These are phyloP conservation scores for Gossypium trilobum DNA, from an alignment of 441 rosid species.

Conservation along the genomic window DNA sequence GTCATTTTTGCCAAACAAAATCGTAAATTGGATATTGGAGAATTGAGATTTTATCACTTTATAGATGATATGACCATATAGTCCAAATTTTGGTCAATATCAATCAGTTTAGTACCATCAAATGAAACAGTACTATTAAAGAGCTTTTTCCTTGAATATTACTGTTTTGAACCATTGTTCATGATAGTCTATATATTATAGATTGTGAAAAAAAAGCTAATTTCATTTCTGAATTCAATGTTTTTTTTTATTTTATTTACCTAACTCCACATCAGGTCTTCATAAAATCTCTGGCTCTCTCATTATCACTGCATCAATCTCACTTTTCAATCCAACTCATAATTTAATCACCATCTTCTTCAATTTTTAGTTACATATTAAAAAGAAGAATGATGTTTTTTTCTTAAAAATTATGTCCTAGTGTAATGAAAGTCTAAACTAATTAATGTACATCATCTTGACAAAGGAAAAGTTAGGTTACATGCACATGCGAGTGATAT, in stretches of 20 bases:
- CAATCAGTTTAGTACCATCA: background rate
- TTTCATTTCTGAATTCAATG: background rate
- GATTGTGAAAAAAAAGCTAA: background rate
- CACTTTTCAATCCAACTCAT: background rate
- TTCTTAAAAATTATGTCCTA: too few relatives aligned
- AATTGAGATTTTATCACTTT: background rate
- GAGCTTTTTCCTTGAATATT: background rate
- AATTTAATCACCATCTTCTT: too few relatives aligned
- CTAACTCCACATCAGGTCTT: background rate
- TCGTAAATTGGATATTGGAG: background rate
- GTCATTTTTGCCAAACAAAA: background rate
- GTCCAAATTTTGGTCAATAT: background rate
- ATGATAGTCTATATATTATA: background rate
- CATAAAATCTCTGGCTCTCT: background rate
- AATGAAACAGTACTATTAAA: background rate
- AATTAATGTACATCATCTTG: background rate
- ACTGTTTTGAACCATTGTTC: background rate
- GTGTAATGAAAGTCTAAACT: background rate
- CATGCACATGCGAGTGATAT: background rate
- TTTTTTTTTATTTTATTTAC: background rate
- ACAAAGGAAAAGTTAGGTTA: background rate
- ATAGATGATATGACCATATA: background rate
- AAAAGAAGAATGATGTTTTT: background rate
- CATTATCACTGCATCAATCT: background rate
- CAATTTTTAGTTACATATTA: too few relatives aligned